These are phyloP conservation scores for Boletus speciosus DNA, from an alignment of 768 basidiomycete genomes.

Conservation along the genomic window DNA sequence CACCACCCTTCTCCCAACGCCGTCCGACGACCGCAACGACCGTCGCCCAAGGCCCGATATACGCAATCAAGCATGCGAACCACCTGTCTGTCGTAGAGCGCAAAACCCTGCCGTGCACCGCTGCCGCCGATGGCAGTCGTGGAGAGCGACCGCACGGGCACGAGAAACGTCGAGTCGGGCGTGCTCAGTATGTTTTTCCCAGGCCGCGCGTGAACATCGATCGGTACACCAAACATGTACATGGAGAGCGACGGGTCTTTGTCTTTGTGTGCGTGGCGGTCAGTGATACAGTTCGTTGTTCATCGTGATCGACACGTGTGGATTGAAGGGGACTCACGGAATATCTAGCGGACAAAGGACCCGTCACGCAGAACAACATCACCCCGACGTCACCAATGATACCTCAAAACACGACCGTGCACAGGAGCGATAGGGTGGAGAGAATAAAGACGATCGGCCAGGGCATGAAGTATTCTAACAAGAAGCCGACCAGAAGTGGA, in stretches of 20 bases:
- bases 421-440: background rate
- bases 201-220: background rate
- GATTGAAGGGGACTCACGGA: background rate
- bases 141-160: background rate
- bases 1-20: background rate
- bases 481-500: background rate
- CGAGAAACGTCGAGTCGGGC: background rate
- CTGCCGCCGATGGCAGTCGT: too few species aligned
- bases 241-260: slow-evolving; percentile 1
- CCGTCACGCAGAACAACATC: background rate
- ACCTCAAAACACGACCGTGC: background rate
- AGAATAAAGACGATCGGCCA: slow-evolving; percentile 2
- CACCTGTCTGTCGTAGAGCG: background rate
- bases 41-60: background rate
- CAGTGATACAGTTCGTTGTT: too few species aligned
- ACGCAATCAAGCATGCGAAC: background rate
- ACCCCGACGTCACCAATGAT: background rate
- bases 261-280: background rate
- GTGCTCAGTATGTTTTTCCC: background rate
- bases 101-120: too few species aligned
- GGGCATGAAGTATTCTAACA: background rate
- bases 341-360: background rate
- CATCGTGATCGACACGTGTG: background rate
- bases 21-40: background rate
- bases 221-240: background rate